A percentile compares a stretch with the other conserved stretches of the same genome.
phyloP scores from a whole-genome alignment of 2,329 filamentous ascomycete species.

The Cordyceps tenuipes region DNA sequence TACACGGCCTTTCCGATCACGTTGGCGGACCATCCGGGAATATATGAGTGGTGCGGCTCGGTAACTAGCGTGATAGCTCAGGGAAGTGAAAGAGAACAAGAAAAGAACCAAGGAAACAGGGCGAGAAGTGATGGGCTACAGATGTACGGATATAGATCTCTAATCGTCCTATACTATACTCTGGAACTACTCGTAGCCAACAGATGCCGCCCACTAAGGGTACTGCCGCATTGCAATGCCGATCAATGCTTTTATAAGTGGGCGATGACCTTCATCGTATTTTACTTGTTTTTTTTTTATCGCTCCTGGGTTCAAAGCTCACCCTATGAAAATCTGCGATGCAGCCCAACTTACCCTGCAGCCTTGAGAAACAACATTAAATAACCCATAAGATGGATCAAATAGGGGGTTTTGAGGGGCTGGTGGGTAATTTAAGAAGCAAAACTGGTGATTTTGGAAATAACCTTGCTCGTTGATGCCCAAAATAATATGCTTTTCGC shows the following conservation, averaged over 20 bases:
- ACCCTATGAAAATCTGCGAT: neutral
- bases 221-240: neutral
- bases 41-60: too few species aligned
- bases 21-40: conserved; percentile 5
- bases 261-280: too few species aligned
- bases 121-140: too few species aligned
- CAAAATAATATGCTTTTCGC: neutral
- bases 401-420: neutral
- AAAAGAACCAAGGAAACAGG: too few species aligned
- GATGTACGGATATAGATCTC: too few species aligned
- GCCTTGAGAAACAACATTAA: neutral
- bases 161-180: too few species aligned
- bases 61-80: neutral
- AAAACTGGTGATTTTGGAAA: neutral
- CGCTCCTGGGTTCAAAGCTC: neutral
- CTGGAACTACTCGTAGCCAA: neutral
- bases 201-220: neutral
- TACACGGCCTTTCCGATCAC: conserved; percentile 10
- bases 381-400: neutral
- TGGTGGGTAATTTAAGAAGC: neutral
- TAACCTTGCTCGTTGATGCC: neutral
- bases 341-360: neutral
- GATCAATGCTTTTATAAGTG: neutral
- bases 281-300: neutral
- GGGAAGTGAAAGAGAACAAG: too few species aligned